Base-by-base conservation (phyloP, 2,329 filamentous ascomycete genomes). In the Fusarium algeriense region DNA sequence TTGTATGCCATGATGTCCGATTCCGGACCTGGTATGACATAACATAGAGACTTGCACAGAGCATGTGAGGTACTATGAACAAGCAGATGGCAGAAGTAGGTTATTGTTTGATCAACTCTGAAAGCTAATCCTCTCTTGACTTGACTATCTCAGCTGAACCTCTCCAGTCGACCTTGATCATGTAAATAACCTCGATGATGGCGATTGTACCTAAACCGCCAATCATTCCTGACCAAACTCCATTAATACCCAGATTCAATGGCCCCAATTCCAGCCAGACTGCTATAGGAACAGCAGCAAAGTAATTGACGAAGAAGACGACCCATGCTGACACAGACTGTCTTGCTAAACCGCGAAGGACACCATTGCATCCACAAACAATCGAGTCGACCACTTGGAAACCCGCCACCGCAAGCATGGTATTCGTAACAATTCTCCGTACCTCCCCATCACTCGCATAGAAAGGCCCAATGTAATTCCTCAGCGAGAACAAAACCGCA, bases 211-310 rank as follows among this genome's bases (percentile, higher is more conserved):
- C 41, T 15, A 40, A 56, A 1, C 68, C 64, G 14, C 58, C 50
- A 11, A 71, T 71, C 19, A 72, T 34, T 26, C 70, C 70, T 12
- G 56, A 55, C 70, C 70, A 72, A 14, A 72, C 61, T 9, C 70
- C 70, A 3, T 67, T 66, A 10, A 72, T 2, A 0, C 66, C 70
- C 7, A 64, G 30, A 2, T 55, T 10, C 5, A 30, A 40, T 14
- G 66, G 49, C 1, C 70, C 70, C 6, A 73, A 5, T 2, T 70
- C 70, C 2, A 73, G 1, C 66, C 66, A 73, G 4, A 73, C 17
- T 0, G 70, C 70, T 1, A 73, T 28, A 2, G 70, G 70, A 15
- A 73, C 70, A 3, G 70, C 70, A 7, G 55, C 58, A 1, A 73
- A 17, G n/a, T 73, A 73, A 19, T 73, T 73, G 14, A 73, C 58